Evolutionary conservation across 2,329 filamentous ascomycete species (phyloP).

Genomic region (Gremmenia infestans): DNA sequence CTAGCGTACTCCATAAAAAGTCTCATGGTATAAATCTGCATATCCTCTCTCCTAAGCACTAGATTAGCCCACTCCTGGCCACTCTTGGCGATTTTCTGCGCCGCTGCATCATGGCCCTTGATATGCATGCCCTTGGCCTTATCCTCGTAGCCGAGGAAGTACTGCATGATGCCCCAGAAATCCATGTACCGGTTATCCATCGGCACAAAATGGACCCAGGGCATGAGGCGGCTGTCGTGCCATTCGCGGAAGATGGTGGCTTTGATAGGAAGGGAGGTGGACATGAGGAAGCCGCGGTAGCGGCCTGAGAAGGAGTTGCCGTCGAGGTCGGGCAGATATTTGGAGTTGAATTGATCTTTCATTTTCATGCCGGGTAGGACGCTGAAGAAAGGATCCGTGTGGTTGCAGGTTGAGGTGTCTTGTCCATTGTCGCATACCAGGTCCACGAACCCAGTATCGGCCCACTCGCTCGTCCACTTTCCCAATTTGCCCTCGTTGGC

Average conservation of each 20-base stretch:
- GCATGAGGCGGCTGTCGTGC: constrained; percentile 69
- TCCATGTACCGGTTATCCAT: constrained; percentile 73
- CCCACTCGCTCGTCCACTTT: constrained; percentile 28
- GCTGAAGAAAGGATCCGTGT: constrained; percentile 37
- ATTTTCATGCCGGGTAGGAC: constrained; percentile 47
- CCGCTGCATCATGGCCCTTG: constrained; percentile 44
- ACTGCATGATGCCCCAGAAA: constrained; percentile 69
- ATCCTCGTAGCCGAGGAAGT: constrained; percentile 62
- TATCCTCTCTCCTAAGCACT: constrained; percentile 66
- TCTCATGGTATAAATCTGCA: constrained; percentile 57
- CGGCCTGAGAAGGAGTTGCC: constrained; percentile 68
- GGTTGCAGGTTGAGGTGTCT: constrained; percentile 36
- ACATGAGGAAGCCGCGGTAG: constrained; percentile 64
- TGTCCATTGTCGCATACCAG: constrained; percentile 39
- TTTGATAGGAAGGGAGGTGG: constrained; percentile 68
- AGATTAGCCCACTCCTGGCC: constrained; percentile 69
- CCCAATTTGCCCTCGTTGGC: constrained; percentile 40
- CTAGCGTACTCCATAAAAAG: constrained; percentile 59
- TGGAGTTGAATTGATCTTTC: constrained; percentile 52
- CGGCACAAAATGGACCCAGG: constrained; percentile 79
- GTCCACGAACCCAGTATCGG: constrained; percentile 35
- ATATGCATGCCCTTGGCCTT: constrained; percentile 24
- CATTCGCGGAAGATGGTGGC: constrained; percentile 75
- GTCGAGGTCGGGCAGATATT: constrained; percentile 73
- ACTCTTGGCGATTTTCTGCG: constrained; percentile 58